Percentiles rank a stretch among this genome's conserved stretches.
Conservation (phyloP, 1,139 yeast genomes). For the Suhomyces bribrorum region DNA sequence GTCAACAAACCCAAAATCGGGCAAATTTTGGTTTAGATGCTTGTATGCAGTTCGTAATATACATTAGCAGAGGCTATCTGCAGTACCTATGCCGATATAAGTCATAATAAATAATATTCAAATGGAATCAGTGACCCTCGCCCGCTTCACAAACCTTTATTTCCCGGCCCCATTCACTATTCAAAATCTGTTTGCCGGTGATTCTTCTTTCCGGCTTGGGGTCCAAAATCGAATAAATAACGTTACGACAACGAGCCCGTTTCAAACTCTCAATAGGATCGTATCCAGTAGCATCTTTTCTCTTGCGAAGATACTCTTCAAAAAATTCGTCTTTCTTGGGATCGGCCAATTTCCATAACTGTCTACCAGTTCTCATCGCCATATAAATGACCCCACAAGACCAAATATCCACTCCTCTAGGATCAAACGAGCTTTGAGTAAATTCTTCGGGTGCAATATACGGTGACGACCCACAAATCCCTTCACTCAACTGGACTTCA, state of each 20-base stretch:
- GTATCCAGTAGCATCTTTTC: slow-evolving; percentile 82
- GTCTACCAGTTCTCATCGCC: slow-evolving; percentile 98
- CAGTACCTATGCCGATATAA: background rate
- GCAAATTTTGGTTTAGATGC: background rate
- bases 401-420: slow-evolving; percentile 93
- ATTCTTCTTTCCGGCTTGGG: slow-evolving; percentile 87
- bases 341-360: slow-evolving; percentile 86
- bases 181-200: slow-evolving; percentile 82
- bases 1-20: too few species aligned
- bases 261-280: slow-evolving; percentile 86
- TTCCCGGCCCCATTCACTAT: slow-evolving; percentile 95
- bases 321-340: slow-evolving; percentile 77
- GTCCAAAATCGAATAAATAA: slow-evolving; percentile 86
- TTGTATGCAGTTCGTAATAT: background rate
- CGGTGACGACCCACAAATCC: slow-evolving; percentile 87
- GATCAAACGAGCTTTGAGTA: slow-evolving; percentile 73
- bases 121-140: slow-evolving; percentile 29
- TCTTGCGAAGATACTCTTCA: slow-evolving; percentile 65
- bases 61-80: background rate
- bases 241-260: slow-evolving; percentile 86
- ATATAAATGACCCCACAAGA: slow-evolving; percentile 94
- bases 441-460: slow-evolving; percentile 97
- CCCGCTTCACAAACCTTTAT: slow-evolving; percentile 77
- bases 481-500: slow-evolving; percentile 78
- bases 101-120: background rate